Evolutionary conservation across 1,139 yeast species (phyloP).

Genomic region (Wickerhamomyces sp.): DNA sequence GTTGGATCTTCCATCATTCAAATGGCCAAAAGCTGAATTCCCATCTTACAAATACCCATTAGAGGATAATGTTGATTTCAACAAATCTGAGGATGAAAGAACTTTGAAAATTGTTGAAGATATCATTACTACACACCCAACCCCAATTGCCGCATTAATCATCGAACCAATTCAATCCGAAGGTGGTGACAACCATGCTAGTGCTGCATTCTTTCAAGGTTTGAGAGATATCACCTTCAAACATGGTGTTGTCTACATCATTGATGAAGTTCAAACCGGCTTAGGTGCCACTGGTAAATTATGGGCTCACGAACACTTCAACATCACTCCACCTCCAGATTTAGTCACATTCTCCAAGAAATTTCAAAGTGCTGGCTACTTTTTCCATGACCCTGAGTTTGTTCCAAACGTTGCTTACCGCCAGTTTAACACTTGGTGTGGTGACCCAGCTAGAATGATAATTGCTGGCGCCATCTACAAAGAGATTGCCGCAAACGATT

Average conservation of each 20-base stretch:
- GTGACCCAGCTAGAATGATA: constrained; percentile 68
- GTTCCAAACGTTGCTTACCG: constrained; percentile 63
- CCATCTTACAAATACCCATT: constrained; percentile 64
- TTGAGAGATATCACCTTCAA: constrained; percentile 58
- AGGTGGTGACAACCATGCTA: constrained; percentile 71
- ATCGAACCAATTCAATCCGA: constrained; percentile 74
- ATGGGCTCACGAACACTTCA: constrained; percentile 74
- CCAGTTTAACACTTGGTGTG: constrained; percentile 84
- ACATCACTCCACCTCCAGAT: constrained; percentile 60
- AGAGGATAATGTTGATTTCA: constrained; percentile 44
- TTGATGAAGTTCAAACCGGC: constrained; percentile 75
- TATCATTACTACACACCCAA: constrained; percentile 41
- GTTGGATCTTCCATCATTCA: constrained; percentile 68
- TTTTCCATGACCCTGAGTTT: constrained; percentile 57
- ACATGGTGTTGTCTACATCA: constrained; percentile 54
- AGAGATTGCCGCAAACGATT: constrained; percentile 47
- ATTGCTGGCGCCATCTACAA: constrained; percentile 60
- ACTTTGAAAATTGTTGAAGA: constrained; percentile 55
- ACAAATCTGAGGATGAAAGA: constrained; percentile 54
- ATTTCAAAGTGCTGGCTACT: constrained; percentile 77
- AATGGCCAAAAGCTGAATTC: constrained; percentile 75
- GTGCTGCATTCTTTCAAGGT: constrained; percentile 56
- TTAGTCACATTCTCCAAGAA: constrained; percentile 73
- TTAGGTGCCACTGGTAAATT: constrained; percentile 68
- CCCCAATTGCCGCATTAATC: constrained; percentile 62